Evolutionary conservation across 495 filamentous ascomycete genomes (phyloP), one percentile per base, ranked within the genome.

Genomic region (Neurospora sp.): DNA sequence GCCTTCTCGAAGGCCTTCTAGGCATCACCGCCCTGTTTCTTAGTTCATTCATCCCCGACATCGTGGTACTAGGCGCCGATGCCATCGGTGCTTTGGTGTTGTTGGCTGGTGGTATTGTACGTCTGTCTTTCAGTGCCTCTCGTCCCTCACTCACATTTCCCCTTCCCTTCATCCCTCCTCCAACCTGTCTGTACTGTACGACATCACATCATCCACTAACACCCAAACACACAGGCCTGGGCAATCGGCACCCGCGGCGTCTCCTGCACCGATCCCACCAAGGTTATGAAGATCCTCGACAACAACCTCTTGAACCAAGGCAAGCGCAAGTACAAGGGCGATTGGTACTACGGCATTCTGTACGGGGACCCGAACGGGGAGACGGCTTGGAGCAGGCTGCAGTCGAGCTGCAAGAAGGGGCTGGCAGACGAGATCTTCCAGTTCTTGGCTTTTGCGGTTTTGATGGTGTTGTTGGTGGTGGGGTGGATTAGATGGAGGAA

Each of bases 71-170:
- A 66, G 80, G 72, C 0, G 74, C 86, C 1, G 88, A 89, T 75
- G 85, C 75, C 0, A 41, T 89, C 0, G 78, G 83, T 0, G 73
- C 76, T 1, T 69, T 87, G 18, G 80, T 88, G 40, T 81, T 86
- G 46, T 78, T 89, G 5, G 86, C 84, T 14, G 86, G 84, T 40
- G 88, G 83, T 22, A 84, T 88, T 70, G 88, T 89, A 84, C 75
- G 88, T 86, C n/a, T n/a, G n/a, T n/a, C n/a, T n/a, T n/a, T n/a
- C n/a, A n/a, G n/a, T n/a, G n/a, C n/a, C n/a, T n/a, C n/a, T n/a
- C n/a, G n/a, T n/a, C n/a, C n/a, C n/a, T n/a, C n/a, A n/a, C n/a
- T n/a, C n/a, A n/a, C n/a, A n/a, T n/a, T n/a, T n/a, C n/a, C n/a
- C n/a, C n/a, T n/a, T n/a, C n/a, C n/a, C n/a, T n/a, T n/a, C n/a